Conservation (phyloP, 78 protist genomes). For the Mantamonas sphyraenae region DNA sequence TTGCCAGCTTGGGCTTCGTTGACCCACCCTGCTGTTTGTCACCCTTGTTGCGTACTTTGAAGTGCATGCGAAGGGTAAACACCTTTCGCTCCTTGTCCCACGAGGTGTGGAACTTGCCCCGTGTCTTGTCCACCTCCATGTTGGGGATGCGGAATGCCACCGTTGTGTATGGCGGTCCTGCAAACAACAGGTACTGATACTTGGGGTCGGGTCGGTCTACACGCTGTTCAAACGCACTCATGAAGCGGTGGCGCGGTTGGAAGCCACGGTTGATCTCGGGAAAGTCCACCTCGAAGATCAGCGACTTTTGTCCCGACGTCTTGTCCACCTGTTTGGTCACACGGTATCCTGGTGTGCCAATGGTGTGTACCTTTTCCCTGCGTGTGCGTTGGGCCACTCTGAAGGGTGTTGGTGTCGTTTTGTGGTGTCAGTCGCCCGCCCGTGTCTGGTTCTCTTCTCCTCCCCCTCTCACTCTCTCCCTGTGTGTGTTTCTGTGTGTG, state of each 20-base stretch:
- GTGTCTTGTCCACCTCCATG: constrained; percentile 50
- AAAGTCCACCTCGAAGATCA: constrained; percentile 82
- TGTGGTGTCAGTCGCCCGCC: background rate
- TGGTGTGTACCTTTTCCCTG: background rate
- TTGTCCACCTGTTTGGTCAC: constrained; percentile 46
- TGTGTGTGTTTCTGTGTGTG: constrained; percentile 18
- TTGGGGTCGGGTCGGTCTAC: constrained; percentile 58
- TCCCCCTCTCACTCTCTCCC: constrained; percentile 42
- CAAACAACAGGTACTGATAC: constrained; percentile 84
- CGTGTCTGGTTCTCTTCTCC: background rate
- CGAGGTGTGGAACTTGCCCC: constrained; percentile 16
- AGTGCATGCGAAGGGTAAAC: constrained; percentile 20
- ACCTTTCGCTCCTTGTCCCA: constrained; percentile 39
- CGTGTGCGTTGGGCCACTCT: background rate
- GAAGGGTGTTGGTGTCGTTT: background rate
- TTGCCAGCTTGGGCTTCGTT: too few species aligned
- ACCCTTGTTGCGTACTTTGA: too few species aligned
- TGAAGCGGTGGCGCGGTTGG: constrained; percentile 89
- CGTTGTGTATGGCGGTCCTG: constrained; percentile 97
- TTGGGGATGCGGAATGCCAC: constrained; percentile 91
- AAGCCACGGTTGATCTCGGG: constrained; percentile 88
- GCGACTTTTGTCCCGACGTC: constrained; percentile 25
- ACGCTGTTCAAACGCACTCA: constrained; percentile 95
- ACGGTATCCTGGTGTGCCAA: background rate
- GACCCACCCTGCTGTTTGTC: too few species aligned